phyloP scores from a whole-genome alignment of 228 moss, liverwort and hornwort species.

The Sphagnum magellanicum region DNA sequence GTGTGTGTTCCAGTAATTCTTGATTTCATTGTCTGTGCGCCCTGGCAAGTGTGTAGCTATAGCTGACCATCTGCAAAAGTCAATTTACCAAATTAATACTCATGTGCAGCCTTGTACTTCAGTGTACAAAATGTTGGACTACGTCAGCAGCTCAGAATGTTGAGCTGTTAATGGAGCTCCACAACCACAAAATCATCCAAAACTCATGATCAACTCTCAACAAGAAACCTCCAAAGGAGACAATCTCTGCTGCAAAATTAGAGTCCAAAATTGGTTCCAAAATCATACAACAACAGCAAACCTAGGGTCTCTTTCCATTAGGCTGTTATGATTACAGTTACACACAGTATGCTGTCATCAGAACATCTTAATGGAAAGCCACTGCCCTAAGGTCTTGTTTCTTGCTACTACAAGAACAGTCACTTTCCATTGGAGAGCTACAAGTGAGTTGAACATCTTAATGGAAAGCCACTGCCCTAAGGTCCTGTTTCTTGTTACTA shows the following conservation, averaged over 20 bases:
- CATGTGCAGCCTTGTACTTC: neutral
- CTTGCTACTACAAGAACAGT: neutral
- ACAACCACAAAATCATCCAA: neutral
- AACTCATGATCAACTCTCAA: neutral
- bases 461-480: neutral
- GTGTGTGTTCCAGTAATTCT: slow-evolving; percentile 59
- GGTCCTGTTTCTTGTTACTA: neutral
- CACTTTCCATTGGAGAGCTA: neutral
- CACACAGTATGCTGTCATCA: neutral
- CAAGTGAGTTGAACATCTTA: slow-evolving; percentile 4
- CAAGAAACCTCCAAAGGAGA: neutral
- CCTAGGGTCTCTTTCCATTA: neutral
- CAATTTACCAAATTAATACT: neutral
- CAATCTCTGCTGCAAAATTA: neutral
- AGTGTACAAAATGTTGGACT: neutral
- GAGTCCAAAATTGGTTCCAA: neutral
- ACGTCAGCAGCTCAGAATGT: neutral
- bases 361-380: slow-evolving; percentile 2
- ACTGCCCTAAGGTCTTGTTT: neutral
- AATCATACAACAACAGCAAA: too few species aligned
- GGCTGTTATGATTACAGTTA: neutral
- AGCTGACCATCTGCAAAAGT: slow-evolving; percentile 33
- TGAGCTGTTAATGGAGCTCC: neutral
- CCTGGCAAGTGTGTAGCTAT: slow-evolving; percentile 40
- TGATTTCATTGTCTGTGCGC: slow-evolving; percentile 50